Conservation (phyloP, 805 yeast species). For the Candida nemodendra region DNA sequence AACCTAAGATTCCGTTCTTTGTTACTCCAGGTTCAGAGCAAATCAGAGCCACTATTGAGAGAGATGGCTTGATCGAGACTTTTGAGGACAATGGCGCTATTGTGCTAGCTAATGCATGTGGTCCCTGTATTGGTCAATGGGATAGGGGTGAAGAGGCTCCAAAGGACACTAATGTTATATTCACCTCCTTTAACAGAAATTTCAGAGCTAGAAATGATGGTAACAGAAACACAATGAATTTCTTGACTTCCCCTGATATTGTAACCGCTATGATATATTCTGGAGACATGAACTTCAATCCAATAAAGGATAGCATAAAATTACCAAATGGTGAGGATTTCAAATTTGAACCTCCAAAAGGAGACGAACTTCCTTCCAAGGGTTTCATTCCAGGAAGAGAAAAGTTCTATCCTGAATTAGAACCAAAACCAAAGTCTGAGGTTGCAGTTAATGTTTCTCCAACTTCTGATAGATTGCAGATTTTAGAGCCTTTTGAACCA, state of each 20-base stretch:
- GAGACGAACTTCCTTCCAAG: slow-evolving; percentile 82
- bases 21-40: slow-evolving; percentile 99
- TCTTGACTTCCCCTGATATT: slow-evolving; percentile 95
- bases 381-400: slow-evolving; percentile 87
- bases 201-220: slow-evolving; percentile 98
- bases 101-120: slow-evolving; percentile 97
- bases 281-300: slow-evolving; percentile 96
- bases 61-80: slow-evolving; percentile 89
- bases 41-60: slow-evolving; percentile 95
- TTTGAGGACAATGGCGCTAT: slow-evolving; percentile 91
- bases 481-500: slow-evolving; percentile 81
- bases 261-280: slow-evolving; percentile 94
- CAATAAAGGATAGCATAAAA: slow-evolving; percentile 83
- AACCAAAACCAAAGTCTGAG: slow-evolving; percentile 53
- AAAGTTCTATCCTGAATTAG: slow-evolving; percentile 56
- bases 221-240: slow-evolving; percentile 96
- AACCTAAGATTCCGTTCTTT: slow-evolving; percentile 86
- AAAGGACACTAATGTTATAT: slow-evolving; percentile 95
- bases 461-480: slow-evolving; percentile 85
- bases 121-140: slow-evolving; percentile 99
- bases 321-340: slow-evolving; percentile 89
- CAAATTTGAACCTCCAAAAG: slow-evolving; percentile 81
- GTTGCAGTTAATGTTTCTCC: slow-evolving; percentile 63
- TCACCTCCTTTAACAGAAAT: slow-evolving; percentile 96
- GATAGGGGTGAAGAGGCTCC: slow-evolving; percentile 84